phyloP scores from a whole-genome alignment of 2,329 filamentous ascomycete genomes.

The Fusarium sulawesiense region DNA sequence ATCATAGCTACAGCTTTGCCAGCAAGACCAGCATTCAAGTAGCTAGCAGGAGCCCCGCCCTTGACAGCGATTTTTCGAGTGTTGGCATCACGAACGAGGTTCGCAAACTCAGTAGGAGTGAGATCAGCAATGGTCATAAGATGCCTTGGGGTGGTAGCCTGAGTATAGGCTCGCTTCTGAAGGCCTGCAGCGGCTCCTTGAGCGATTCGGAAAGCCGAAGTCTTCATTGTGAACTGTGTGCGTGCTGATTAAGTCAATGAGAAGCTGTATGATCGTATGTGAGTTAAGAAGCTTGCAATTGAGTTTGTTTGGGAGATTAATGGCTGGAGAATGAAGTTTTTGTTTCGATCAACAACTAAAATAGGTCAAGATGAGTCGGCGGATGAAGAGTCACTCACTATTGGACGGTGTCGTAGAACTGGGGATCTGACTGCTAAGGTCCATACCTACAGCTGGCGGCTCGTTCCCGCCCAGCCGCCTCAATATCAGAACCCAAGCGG shows the following conservation, averaged over 20 bases:
- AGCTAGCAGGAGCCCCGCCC: constrained; percentile 64
- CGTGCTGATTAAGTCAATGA: neutral
- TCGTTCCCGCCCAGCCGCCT: constrained; percentile 4
- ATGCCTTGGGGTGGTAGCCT: constrained; percentile 73
- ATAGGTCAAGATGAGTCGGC: constrained; percentile 26
- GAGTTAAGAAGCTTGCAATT: neutral
- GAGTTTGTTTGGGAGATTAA: constrained; percentile 9
- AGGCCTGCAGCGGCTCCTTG: constrained; percentile 51
- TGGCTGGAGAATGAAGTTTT: constrained; percentile 22
- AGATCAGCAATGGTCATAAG: constrained; percentile 92
- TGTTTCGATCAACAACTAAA: constrained; percentile 18
- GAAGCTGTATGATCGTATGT: neutral
- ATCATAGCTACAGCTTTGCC: constrained; percentile 92
- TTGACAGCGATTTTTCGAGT: constrained; percentile 83
- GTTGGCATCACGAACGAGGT: constrained; percentile 84
- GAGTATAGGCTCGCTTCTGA: constrained; percentile 59
- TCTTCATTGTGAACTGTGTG: constrained; percentile 49
- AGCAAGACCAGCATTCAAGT: constrained; percentile 70
- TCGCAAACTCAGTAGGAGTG: constrained; percentile 79
- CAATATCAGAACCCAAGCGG: constrained; percentile 1
- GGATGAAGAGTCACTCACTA: constrained; percentile 37
- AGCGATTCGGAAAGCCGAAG: constrained; percentile 49
- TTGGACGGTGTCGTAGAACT: constrained; percentile 16
- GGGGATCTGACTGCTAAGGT: neutral
- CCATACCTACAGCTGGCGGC: neutral